A percentile compares a stretch with the other conserved stretches of the same genome.
Evolutionary conservation across 495 filamentous ascomycete species (phyloP).

Genomic region (Annulohypoxylon moriforme): DNA sequence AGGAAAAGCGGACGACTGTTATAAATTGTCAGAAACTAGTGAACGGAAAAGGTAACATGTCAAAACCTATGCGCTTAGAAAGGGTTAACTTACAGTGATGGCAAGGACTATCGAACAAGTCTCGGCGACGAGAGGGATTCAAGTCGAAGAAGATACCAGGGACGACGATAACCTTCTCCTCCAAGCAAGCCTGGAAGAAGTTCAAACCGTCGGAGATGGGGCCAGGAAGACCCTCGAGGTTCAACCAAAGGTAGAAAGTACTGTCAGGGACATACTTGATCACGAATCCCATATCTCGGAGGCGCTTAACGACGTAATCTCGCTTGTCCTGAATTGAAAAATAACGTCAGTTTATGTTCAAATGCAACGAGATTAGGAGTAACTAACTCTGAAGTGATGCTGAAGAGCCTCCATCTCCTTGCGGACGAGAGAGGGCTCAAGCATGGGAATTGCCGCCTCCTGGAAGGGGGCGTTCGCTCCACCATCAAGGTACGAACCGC

Average conservation of each 20-base stretch:
- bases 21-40: slow-evolving; percentile 18
- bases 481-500: slow-evolving; percentile 95
- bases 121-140: slow-evolving; percentile 88
- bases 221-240: slow-evolving; percentile 70
- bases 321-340: slow-evolving; percentile 70
- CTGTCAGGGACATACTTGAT: slow-evolving; percentile 82
- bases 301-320: slow-evolving; percentile 83
- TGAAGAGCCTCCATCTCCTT: slow-evolving; percentile 93
- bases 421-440: slow-evolving; percentile 81
- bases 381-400: slow-evolving; percentile 73
- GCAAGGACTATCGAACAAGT: slow-evolving; percentile 94
- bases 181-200: slow-evolving; percentile 93
- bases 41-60: background rate
- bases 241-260: slow-evolving; percentile 86
- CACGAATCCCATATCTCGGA: slow-evolving; percentile 85
- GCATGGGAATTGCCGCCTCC: slow-evolving; percentile 91
- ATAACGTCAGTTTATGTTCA: slow-evolving; percentile 4
- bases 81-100: slow-evolving; percentile 73
- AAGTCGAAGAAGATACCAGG: slow-evolving; percentile 94
- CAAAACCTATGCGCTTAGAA: background rate
- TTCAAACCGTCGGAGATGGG: slow-evolving; percentile 91
- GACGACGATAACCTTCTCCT: slow-evolving; percentile 94
- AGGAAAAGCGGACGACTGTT: slow-evolving; percentile 81
- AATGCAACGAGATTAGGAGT: background rate
- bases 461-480: slow-evolving; percentile 96